Percentiles rank a stretch among this genome's conserved stretches.
These are phyloP conservation scores for Botryotinia calthae DNA, from an alignment of 2,329 filamentous ascomycete species.

Conservation along the genomic window DNA sequence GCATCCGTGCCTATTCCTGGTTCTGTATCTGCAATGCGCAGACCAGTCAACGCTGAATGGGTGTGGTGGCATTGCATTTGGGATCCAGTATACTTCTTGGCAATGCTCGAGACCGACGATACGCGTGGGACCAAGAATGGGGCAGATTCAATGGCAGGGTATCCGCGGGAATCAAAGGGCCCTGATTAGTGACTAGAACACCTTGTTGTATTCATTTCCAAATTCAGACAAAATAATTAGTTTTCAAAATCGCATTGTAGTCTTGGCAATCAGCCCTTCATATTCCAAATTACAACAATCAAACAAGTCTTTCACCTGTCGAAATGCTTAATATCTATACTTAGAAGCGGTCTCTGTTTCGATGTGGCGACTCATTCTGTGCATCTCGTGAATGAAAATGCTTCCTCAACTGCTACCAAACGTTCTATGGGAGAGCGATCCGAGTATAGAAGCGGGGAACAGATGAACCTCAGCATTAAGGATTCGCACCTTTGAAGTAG, in stretches of 20 bases:
- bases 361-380: background rate
- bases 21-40: background rate
- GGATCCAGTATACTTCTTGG: background rate
- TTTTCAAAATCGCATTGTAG: background rate
- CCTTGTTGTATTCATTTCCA: background rate
- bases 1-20: conserved; percentile 1
- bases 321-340: background rate
- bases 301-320: background rate
- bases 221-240: background rate
- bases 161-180: background rate
- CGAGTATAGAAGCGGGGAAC: background rate
- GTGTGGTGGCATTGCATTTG: background rate
- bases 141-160: background rate
- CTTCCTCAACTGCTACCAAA: background rate
- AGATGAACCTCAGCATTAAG: background rate
- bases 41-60: background rate
- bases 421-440: background rate
- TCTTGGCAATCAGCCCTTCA: background rate
- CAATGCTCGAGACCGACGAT: background rate
- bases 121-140: background rate
- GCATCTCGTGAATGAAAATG: background rate
- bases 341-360: background rate
- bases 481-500: background rate
- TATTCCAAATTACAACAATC: background rate
- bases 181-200: background rate